phyloP scores from a whole-genome alignment of 2,329 filamentous ascomycete species.

The Mycosphaerelloides madeirae region DNA sequence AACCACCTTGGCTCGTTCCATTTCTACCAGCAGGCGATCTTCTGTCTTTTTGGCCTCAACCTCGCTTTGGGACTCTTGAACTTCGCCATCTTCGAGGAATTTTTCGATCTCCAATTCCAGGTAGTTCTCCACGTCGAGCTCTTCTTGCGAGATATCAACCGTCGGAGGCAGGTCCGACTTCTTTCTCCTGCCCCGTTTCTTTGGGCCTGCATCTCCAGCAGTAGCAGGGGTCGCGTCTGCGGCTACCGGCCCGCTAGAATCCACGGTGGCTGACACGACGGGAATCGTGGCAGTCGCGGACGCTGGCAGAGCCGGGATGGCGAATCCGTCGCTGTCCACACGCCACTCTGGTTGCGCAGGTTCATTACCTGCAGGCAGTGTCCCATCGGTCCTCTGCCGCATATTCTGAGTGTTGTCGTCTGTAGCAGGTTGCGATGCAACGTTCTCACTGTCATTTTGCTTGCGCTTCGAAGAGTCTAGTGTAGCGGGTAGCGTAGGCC shows the following conservation, averaged over 20 bases:
- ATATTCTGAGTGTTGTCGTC: conserved; percentile 14
- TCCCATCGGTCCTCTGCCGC: conserved; percentile 11
- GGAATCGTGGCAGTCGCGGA: not conserved
- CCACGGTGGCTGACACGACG: not conserved
- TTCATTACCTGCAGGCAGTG: conserved; percentile 1
- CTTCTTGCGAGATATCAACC: conserved; percentile 38
- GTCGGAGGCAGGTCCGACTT: conserved; percentile 27
- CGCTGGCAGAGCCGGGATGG: conserved; percentile 32
- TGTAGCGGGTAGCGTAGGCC: not conserved
- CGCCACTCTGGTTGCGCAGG: conserved; percentile 17
- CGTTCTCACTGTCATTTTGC: conserved; percentile 15
- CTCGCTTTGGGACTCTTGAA: conserved; percentile 28
- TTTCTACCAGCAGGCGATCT: conserved; percentile 9
- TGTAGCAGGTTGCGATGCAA: conserved; percentile 3
- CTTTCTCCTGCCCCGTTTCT: conserved; percentile 32
- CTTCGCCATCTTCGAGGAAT: conserved; percentile 28
- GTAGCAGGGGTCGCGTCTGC: conserved; percentile 5
- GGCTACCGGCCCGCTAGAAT: not conserved
- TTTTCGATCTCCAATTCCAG: conserved; percentile 43
- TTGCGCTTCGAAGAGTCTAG: conserved; percentile 15
- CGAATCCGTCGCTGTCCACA: conserved; percentile 40
- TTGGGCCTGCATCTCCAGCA: conserved; percentile 22
- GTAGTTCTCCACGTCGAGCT: conserved; percentile 44
- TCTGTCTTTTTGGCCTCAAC: conserved; percentile 27
- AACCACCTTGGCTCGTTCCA: conserved; percentile 22